Evolutionary conservation across 441 rosid species (phyloP).

Genomic region (Adansonia gregorii): DNA sequence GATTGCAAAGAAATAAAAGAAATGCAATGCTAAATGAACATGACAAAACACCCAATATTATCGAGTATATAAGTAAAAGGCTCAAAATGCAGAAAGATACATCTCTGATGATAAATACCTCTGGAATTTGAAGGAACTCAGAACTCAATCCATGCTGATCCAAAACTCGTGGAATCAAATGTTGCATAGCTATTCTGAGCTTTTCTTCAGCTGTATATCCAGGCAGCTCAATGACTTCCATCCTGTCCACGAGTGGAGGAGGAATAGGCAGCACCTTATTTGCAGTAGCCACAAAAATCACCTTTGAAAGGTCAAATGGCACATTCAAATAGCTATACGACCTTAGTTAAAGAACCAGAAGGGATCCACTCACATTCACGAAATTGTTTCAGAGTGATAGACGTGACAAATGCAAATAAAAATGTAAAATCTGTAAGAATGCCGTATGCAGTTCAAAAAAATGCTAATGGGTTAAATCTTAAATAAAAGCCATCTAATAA

Average conservation of each 20-base stretch:
- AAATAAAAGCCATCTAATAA: background rate
- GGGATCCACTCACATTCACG: background rate
- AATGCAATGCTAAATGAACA: no score
- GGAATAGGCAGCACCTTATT: slow-evolving; percentile 93
- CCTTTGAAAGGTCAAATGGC: slow-evolving; percentile 97
- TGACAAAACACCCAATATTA: background rate
- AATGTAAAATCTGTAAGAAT: background rate
- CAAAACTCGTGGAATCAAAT: slow-evolving; percentile 93
- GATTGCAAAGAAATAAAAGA: no score
- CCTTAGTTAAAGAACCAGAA: slow-evolving; percentile 54
- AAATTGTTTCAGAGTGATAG: slow-evolving; percentile 13
- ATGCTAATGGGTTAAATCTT: background rate
- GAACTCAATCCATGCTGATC: slow-evolving; percentile 94
- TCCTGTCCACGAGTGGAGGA: slow-evolving; percentile 91
- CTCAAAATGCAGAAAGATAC: background rate
- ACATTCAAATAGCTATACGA: slow-evolving; percentile 85
- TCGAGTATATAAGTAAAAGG: background rate
- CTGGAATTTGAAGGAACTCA: slow-evolving; percentile 92
- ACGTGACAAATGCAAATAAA: slow-evolving; percentile 2
- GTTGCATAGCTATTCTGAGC: slow-evolving; percentile 85
- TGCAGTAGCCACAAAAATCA: slow-evolving; percentile 95
- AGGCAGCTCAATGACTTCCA: slow-evolving; percentile 98
- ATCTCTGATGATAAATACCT: slow-evolving; percentile 47
- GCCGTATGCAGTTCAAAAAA: background rate
- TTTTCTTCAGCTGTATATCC: slow-evolving; percentile 98